Base-by-base conservation (phyloP, 2,329 filamentous ascomycete species). In the Aspergillus proliferans region DNA sequence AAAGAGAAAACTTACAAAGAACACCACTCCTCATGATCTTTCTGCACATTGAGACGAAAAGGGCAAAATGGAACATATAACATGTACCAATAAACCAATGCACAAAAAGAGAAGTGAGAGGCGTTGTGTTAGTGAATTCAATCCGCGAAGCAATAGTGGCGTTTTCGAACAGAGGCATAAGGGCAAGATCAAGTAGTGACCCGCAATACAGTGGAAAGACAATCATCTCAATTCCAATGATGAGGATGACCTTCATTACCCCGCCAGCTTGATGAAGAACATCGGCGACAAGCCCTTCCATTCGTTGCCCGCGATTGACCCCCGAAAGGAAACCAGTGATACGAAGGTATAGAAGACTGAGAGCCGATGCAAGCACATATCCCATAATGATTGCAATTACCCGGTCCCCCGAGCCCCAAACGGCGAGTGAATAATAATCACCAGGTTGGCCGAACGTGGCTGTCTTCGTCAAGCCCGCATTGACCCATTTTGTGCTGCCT, bases 1-100 rank as follows among this genome's bases (percentile, higher is more conserved):
- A 24, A 14, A 19, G 18, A n/a, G 39, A 21, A 26, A 41, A 78
- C 85, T 80, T 76, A 88, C 85, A 97, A 51, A 98, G 76, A 38
- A 98, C 93, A 46, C 93, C 93, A 58, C 84, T 89, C 54, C 93
- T 85, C 85, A 98, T 88, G 51, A 97, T 95, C 73, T 95, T 96
- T 54, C 93, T 85, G 70, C 93, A 98, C 91, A 98, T 97, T 49
- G 91, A 94, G 15, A 98, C 93, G 65, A 98, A 98, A 3, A 98
- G 80, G 4, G 93, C 93, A 66, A 98, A 98, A 67, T 98, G 93
- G 72, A 98, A 98, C 94, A 98, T 98, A 70, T 98, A 98, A 54
- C 91, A 95, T 3, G 93, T 98, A 44, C 93, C 93, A 49, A 96
- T 86, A 64, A 98, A 98, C 93, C 93, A 98, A 68, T 98, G 93